Percentiles rank a stretch among this genome's conserved stretches.
Conservation (phyloP, 805 yeast genomes). For the Candida koratica region DNA sequence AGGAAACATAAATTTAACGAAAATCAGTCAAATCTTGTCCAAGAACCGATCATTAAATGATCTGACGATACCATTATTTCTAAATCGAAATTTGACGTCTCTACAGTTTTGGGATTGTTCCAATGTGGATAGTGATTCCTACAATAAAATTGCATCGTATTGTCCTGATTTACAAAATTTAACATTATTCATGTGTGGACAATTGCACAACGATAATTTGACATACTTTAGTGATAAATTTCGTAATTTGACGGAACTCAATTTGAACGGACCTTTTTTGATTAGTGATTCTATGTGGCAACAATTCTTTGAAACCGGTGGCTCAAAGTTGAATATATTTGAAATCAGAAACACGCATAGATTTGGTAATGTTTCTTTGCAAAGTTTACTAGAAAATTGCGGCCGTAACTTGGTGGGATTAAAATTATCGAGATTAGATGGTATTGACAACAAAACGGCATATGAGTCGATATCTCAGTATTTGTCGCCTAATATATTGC, state of each 20-base stretch:
- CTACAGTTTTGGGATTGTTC: slow-evolving; percentile 94
- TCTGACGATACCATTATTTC: slow-evolving; percentile 67
- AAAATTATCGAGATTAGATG: slow-evolving; percentile 67
- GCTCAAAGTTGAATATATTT: slow-evolving; percentile 52
- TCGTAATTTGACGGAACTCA: slow-evolving; percentile 47
- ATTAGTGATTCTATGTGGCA: slow-evolving; percentile 77
- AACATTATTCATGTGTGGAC: slow-evolving; percentile 89
- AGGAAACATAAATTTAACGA: slow-evolving; percentile 66
- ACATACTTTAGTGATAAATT: slow-evolving; percentile 60
- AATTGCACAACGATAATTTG: slow-evolving; percentile 73
- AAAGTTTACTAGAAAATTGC: slow-evolving; percentile 58
- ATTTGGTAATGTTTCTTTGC: slow-evolving; percentile 62
- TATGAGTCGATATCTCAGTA: slow-evolving; percentile 66
- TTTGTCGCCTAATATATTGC: slow-evolving; percentile 42
- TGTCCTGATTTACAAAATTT: slow-evolving; percentile 70
- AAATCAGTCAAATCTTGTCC: slow-evolving; percentile 71
- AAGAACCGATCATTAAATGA: slow-evolving; percentile 78
- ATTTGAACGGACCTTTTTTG: slow-evolving; percentile 88
- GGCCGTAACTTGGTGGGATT: slow-evolving; percentile 50
- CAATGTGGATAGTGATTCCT: slow-evolving; percentile 59
- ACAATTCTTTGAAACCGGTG: slow-evolving; percentile 58
- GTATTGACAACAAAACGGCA: slow-evolving; percentile 52
- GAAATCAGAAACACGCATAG: slow-evolving; percentile 81
- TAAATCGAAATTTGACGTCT: slow-evolving; percentile 52
- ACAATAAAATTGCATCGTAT: slow-evolving; percentile 65